These are phyloP conservation scores for Claviceps pusilla DNA, from an alignment of 2,329 filamentous ascomycete genomes.

Conservation along the genomic window DNA sequence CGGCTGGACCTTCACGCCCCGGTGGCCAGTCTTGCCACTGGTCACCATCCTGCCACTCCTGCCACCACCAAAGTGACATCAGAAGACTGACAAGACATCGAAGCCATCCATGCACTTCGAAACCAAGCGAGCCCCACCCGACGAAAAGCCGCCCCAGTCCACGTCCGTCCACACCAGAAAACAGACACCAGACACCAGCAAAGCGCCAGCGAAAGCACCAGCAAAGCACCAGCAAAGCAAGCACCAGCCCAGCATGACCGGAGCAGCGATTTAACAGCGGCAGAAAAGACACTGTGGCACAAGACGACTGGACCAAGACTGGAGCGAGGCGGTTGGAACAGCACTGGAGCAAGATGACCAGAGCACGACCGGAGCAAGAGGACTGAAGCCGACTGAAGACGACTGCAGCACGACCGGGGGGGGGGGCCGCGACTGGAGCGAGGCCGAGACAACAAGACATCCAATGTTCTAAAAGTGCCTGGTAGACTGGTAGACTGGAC, in stretches of 20 bases:
- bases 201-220: too few relatives aligned
- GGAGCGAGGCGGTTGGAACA: neutral
- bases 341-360: too few relatives aligned
- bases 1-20: neutral
- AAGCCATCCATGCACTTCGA: neutral
- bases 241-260: neutral
- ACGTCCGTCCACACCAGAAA: neutral
- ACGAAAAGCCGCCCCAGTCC: neutral
- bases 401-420: neutral
- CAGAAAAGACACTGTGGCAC: neutral
- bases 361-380: too few relatives aligned
- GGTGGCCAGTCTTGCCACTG: neutral
- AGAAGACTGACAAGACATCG: neutral
- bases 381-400: neutral
- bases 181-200: too few relatives aligned
- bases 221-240: too few relatives aligned
- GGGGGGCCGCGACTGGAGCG: neutral
- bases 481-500: too few relatives aligned
- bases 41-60: neutral
- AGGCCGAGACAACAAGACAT: neutral
- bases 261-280: neutral
- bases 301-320: neutral
- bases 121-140: neutral
- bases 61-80: conserved; percentile 1
- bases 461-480: neutral